phyloP scores from a whole-genome alignment of 257 asterid species.

The Phtheirospermum japonicum region DNA sequence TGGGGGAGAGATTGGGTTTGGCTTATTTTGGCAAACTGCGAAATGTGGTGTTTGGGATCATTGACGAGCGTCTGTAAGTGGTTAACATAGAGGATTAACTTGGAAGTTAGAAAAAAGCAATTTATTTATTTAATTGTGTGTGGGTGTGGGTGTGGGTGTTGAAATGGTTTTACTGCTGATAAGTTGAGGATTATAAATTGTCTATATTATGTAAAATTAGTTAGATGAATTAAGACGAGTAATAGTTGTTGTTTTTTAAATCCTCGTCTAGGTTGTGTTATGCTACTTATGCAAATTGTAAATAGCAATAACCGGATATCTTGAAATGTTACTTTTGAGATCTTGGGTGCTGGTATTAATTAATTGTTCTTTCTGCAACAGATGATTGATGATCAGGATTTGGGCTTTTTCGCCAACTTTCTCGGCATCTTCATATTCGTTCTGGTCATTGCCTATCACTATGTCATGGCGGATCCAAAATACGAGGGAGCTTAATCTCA shows the following conservation, averaged over 20 bases:
- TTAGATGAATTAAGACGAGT: too few species aligned
- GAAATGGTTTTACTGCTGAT: too few species aligned
- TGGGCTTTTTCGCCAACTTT: constrained; percentile 96
- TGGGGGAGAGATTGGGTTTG: neutral
- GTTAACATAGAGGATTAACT: too few species aligned
- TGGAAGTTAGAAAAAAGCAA: too few species aligned
- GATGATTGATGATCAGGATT: constrained; percentile 96
- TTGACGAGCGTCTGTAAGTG: too few species aligned
- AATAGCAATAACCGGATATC: neutral
- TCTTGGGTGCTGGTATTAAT: constrained; percentile 17
- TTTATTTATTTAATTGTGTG: too few species aligned
- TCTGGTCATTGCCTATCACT: constrained; percentile 88
- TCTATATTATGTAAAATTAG: too few species aligned
- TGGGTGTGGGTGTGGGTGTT: too few species aligned
- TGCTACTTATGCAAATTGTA: neutral
- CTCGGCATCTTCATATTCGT: constrained; percentile 83
- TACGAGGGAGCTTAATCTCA: constrained; percentile 50
- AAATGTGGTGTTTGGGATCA: too few species aligned
- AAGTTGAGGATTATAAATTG: too few species aligned
- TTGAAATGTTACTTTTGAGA: neutral
- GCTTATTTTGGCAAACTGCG: neutral
- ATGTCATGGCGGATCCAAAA: constrained; percentile 89
- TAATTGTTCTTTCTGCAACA: constrained; percentile 35
- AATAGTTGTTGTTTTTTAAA: too few species aligned
- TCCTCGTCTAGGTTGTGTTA: neutral